These are phyloP conservation scores for Chrysanthemum lavandulifolium DNA, from an alignment of 129 eudicot species.

Conservation along the genomic window DNA sequence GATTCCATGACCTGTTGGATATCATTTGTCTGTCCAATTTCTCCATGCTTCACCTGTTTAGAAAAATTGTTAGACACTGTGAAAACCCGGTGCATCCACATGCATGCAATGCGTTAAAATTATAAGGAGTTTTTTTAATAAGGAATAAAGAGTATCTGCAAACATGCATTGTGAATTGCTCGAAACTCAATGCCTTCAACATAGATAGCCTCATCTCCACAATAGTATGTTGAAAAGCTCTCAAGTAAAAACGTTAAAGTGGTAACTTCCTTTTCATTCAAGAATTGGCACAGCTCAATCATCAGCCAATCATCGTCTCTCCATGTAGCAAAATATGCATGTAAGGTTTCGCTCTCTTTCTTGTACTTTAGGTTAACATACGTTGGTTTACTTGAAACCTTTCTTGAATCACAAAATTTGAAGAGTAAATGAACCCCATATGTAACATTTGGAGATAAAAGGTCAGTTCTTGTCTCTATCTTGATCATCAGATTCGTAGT, in stretches of 20 bases:
- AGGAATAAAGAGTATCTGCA: neutral
- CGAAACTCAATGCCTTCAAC: slow-evolving; percentile 19
- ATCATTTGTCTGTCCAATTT: too few species aligned
- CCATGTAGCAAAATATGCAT: neutral
- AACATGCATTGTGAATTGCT: neutral
- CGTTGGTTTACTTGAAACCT: neutral
- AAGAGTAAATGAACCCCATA: slow-evolving; percentile 11
- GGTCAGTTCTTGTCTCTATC: neutral
- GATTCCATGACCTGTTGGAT: neutral
- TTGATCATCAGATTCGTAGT: neutral
- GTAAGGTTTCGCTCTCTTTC: neutral
- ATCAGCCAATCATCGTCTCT: neutral
- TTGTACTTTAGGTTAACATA: slow-evolving; percentile 1
- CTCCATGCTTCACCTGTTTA: neutral
- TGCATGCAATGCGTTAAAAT: too few species aligned
- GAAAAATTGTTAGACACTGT: too few species aligned
- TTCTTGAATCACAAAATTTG: slow-evolving; percentile 12
- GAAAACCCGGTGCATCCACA: too few species aligned
- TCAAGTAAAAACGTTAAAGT: neutral
- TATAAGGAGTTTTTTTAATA: too few species aligned
- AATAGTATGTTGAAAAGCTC: neutral
- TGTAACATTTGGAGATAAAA: neutral
- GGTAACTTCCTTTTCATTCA: neutral
- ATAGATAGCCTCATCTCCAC: neutral
- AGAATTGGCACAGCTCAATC: neutral